These are phyloP conservation scores for Sclerotinia nivalis DNA, from an alignment of 2,329 filamentous ascomycete species.

Conservation along the genomic window DNA sequence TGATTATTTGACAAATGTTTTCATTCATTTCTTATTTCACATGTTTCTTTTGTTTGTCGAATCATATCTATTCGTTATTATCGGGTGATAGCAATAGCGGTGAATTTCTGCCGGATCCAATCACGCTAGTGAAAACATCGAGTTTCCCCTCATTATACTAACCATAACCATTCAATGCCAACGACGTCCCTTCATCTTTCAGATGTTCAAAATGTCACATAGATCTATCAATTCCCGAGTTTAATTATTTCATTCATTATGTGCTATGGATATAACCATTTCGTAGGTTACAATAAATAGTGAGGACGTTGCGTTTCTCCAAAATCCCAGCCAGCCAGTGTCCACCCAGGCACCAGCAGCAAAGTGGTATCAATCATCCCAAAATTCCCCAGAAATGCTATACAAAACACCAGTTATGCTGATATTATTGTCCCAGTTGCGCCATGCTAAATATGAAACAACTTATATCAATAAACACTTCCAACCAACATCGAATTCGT, in stretches of 20 bases:
- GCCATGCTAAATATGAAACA: conserved; percentile 6
- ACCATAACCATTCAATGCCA: not conserved
- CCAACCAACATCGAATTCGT: conserved; percentile 2
- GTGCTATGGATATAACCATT: conserved; percentile 11
- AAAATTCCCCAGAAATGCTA: conserved; percentile 1
- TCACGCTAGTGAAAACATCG: conserved; percentile 1
- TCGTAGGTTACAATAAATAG: not conserved
- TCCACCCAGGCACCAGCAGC: conserved; percentile 5
- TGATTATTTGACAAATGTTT: not conserved
- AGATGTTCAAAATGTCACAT: not conserved
- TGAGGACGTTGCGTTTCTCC: not conserved
- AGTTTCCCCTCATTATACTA: conserved; percentile 7
- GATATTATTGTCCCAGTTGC: not conserved
- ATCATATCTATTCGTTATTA: not conserved
- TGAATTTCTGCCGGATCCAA: conserved; percentile 16
- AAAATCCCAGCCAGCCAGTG: not conserved
- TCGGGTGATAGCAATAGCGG: not conserved
- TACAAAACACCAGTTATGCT: conserved; percentile 12
- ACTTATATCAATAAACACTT: conserved; percentile 9
- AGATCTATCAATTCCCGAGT: not conserved
- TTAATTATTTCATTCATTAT: conserved; percentile 3
- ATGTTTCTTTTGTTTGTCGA: not conserved
- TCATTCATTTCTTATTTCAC: not conserved
- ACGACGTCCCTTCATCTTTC: not conserved
- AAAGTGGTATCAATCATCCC: conserved; percentile 19